A percentile compares a stretch with the other conserved stretches of the same genome.
Evolutionary conservation across 495 filamentous ascomycete genomes (phyloP).

Genomic region (Penicillium herquei): DNA sequence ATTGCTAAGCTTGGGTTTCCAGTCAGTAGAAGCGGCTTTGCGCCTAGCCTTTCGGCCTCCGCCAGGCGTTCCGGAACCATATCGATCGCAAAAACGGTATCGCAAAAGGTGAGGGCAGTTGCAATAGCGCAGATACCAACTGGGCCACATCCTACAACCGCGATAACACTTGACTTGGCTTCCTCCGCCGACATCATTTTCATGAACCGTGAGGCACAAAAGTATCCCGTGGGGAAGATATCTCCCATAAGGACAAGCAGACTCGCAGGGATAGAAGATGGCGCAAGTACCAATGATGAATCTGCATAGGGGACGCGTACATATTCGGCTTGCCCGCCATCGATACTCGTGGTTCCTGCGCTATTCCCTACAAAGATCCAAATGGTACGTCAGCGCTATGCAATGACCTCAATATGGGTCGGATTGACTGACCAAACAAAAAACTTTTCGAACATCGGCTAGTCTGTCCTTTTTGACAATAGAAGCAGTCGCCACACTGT

Average conservation of each 20-base stretch:
- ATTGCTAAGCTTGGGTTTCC: no score
- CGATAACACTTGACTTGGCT: neutral
- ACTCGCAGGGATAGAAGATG: neutral
- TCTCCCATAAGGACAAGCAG: neutral
- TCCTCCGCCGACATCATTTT: neutral
- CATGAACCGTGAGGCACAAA: neutral
- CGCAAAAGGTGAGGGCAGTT: neutral
- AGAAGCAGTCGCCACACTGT: neutral
- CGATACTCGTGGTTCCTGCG: no score
- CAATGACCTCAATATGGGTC: neutral
- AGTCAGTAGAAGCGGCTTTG: no score
- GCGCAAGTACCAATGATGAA: neutral
- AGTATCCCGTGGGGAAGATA: neutral
- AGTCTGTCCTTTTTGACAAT: no score
- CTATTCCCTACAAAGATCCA: no score
- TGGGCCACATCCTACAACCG: neutral
- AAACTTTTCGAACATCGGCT: no score
- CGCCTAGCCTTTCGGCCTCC: neutral
- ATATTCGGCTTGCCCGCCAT: neutral
- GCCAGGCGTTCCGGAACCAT: neutral
- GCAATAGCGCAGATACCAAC: neutral
- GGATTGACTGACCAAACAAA: neutral
- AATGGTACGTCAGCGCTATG: neutral
- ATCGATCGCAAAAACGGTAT: neutral
- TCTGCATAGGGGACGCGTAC: neutral